Evolutionary conservation across 2,329 filamentous ascomycete species (phyloP).

Genomic region (Scedosporium dehoogii): DNA sequence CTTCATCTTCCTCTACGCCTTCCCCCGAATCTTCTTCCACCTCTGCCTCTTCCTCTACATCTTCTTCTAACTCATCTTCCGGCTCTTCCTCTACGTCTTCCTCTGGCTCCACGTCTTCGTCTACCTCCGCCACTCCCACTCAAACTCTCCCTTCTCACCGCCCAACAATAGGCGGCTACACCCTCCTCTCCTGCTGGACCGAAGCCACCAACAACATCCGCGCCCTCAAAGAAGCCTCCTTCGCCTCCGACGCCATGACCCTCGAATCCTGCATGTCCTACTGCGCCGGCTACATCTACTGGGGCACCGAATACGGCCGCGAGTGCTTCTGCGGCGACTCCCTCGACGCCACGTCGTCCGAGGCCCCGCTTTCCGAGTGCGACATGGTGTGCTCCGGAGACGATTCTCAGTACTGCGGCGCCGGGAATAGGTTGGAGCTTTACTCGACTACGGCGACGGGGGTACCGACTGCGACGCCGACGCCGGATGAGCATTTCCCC

Average conservation of each 20-base stretch:
- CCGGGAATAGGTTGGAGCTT: constrained; percentile 30
- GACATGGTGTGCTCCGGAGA: constrained; percentile 32
- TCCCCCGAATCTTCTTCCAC: too few relatives aligned
- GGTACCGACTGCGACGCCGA: constrained; percentile 20
- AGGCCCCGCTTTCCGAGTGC: constrained; percentile 22
- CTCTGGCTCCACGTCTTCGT: constrained; percentile 11
- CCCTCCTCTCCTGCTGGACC: constrained; percentile 36
- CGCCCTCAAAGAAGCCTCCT: constrained; percentile 18
- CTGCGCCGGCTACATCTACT: constrained; percentile 21
- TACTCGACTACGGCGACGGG: constrained; percentile 29
- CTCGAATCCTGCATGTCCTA: constrained; percentile 21
- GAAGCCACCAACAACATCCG: constrained; percentile 27
- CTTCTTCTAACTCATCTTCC: too few relatives aligned
- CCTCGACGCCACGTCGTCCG: constrained; percentile 19
- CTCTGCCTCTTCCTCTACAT: too few relatives aligned
- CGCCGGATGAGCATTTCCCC: constrained; percentile 14
- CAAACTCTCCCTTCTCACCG: constrained; percentile 22
- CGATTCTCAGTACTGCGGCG: constrained; percentile 30
- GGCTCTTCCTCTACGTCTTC: neutral
- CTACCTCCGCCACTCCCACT: constrained; percentile 13
- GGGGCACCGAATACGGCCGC: constrained; percentile 27
- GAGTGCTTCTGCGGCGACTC: constrained; percentile 38
- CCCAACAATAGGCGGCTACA: constrained; percentile 31
- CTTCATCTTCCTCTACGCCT: too few relatives aligned
- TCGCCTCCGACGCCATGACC: constrained; percentile 20